phyloP scores from a whole-genome alignment of 148 eudicot genomes.

The Heliamphora exappendiculata region DNA sequence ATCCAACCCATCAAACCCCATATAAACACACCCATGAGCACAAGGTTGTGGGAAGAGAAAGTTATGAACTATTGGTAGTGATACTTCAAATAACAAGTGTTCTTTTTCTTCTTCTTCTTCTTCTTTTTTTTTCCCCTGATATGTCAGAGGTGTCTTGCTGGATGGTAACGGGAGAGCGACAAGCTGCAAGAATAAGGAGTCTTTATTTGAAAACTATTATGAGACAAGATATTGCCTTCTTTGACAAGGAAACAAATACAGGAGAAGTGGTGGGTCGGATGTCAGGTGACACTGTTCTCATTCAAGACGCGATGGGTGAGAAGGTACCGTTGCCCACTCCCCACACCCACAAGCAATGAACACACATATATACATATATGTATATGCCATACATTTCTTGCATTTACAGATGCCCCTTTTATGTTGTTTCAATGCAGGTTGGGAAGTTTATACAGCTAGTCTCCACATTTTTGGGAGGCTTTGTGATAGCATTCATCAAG shows the following conservation, averaged over 20 bases:
- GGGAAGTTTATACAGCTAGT: slow-evolving; percentile 61
- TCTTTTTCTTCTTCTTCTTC: neutral
- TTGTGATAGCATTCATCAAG: slow-evolving; percentile 56
- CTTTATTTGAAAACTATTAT: slow-evolving; percentile 61
- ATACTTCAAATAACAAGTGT: neutral
- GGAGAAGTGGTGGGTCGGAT: slow-evolving; percentile 84
- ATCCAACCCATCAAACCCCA: neutral
- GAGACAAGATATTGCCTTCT: slow-evolving; percentile 65
- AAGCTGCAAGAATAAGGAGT: slow-evolving; percentile 58
- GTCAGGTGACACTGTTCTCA: slow-evolving; percentile 77
- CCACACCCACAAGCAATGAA: neutral
- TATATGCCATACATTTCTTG: too few species aligned
- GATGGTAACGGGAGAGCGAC: slow-evolving; percentile 84
- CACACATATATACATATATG: neutral
- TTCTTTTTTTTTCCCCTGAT: too few species aligned
- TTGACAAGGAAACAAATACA: slow-evolving; percentile 68
- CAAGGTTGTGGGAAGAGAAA: neutral
- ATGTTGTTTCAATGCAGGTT: slow-evolving; percentile 29
- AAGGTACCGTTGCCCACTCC: slow-evolving; percentile 32
- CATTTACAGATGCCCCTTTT: neutral
- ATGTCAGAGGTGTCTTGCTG: slow-evolving; percentile 70
- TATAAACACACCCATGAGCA: neutral
- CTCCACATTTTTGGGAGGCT: slow-evolving; percentile 66
- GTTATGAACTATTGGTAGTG: neutral
- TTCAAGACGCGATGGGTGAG: slow-evolving; percentile 82